Conservation (phyloP, 805 yeast species). For the Sugiyamaella smithiae region DNA sequence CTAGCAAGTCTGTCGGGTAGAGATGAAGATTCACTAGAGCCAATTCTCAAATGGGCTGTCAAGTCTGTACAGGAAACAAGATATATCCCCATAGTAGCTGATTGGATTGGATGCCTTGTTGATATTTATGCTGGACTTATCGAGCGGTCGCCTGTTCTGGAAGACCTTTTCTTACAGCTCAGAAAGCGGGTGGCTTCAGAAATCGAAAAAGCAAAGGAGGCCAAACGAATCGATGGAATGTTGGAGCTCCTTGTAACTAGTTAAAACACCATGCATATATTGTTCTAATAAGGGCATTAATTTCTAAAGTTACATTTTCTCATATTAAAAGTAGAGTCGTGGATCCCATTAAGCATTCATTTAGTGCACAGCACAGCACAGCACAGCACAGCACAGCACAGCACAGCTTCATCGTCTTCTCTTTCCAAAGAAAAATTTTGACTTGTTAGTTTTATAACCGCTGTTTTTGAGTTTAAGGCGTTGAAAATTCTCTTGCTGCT, state of each 20-base stretch:
- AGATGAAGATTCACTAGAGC: conserved; percentile 83
- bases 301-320: too few relatives aligned
- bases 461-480: conserved; percentile 24
- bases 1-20: conserved; percentile 75
- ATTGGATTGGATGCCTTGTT: conserved; percentile 61
- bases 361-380: too few relatives aligned
- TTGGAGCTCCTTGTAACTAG: conserved; percentile 66
- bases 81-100: conserved; percentile 59
- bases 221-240: conserved; percentile 91
- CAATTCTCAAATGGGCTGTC: conserved; percentile 78
- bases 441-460: conserved; percentile 21
- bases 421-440: conserved; percentile 6
- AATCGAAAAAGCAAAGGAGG: conserved; percentile 77
- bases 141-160: conserved; percentile 72
- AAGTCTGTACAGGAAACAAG: conserved; percentile 77
- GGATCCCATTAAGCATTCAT: too few relatives aligned
- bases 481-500: conserved; percentile 23
- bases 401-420: neutral
- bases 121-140: conserved; percentile 75
- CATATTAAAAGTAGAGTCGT: too few relatives aligned
- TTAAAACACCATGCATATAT: neutral
- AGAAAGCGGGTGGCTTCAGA: conserved; percentile 58
- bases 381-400: too few relatives aligned
- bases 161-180: conserved; percentile 63
- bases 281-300: neutral